phyloP scores from a whole-genome alignment of 169 alveolate species.

The Plasmodium ovale region DNA sequence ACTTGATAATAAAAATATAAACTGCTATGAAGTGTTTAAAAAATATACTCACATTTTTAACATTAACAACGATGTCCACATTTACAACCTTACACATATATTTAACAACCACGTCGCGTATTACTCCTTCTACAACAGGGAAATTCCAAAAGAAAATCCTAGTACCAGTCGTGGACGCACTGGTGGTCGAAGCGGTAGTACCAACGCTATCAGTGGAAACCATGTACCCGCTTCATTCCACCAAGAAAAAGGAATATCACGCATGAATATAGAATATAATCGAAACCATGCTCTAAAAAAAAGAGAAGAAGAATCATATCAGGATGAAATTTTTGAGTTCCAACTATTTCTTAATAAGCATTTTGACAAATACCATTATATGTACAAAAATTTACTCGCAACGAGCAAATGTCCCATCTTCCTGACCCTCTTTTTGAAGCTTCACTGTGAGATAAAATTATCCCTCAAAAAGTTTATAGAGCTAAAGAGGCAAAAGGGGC shows the following conservation, averaged over 20 bases:
- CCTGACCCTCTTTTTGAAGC: conserved; percentile 18
- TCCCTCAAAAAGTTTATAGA: conserved; percentile 33
- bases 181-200: not conserved
- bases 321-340: conserved; percentile 32
- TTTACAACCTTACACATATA: conserved; percentile 60
- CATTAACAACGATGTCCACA: conserved; percentile 67
- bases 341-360: conserved; percentile 42
- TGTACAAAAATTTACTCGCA: conserved; percentile 41
- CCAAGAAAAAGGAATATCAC: not conserved
- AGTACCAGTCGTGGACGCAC: not conserved
- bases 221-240: not conserved
- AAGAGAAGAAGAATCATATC: not conserved
- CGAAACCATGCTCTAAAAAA: not conserved
- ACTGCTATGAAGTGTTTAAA: conserved; percentile 72
- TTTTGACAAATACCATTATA: conserved; percentile 50
- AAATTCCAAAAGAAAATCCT: not conserved
- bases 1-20: conserved; percentile 29
- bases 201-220: not conserved
- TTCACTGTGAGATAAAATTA: conserved; percentile 31
- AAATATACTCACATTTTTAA: conserved; percentile 71
- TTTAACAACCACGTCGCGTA: conserved; percentile 63
- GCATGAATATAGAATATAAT: not conserved
- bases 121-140: conserved; percentile 46
- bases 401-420: conserved; percentile 27
- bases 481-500: too few species aligned